Base-by-base conservation (phyloP, 345 rosid genomes). In the Arabis alpina region DNA sequence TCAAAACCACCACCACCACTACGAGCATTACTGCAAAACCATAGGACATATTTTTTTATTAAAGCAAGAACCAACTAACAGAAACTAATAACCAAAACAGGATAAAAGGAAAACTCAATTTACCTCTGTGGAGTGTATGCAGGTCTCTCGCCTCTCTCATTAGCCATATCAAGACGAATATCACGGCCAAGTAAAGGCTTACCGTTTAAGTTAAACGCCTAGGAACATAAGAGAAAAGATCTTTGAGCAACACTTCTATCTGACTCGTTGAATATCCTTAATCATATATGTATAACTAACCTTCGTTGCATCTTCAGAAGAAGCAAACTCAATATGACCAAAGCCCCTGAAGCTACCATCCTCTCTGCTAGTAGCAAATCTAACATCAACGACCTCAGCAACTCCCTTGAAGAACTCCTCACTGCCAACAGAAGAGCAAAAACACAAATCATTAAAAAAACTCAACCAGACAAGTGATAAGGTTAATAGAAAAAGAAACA, bases 291-390 rank as follows among this genome's bases (percentile, higher is more conserved):
- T 34, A 41, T 19, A 66, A 15, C 64, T 36, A 24, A 80, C 99
- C 87, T 89, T 89, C n/a, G 58, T 71, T 16, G 97, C 99, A 3
- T 6, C 92, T 70, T 91, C 96, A 34, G 61, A 68, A 0, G 93
- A 61, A 19, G 87, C 76, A 77, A 94, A 94, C 73, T 91, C 97
- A 74, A 91, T 95, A 68, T 91, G 96, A 13, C 93, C 95, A 70
- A 56, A 91, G 0, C 99, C 98, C 81, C 68, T 89, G 37, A 84
- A 83, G 4, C 79, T 78, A 42, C 84, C 89, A 52, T 76, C 80
- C 0, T 89, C 93, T 1, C 52, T 57, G 32, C 65, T 79, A 6
- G 75, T n/a, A 15, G 89, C 71, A 12, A 94, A 76, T 64, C 96
- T 90, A 5, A 91, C 84, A 80, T 89, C 97, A 66, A 81, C 84